Base-by-base conservation (phyloP, 164 flowering plant species). In the Piper betle region DNA sequence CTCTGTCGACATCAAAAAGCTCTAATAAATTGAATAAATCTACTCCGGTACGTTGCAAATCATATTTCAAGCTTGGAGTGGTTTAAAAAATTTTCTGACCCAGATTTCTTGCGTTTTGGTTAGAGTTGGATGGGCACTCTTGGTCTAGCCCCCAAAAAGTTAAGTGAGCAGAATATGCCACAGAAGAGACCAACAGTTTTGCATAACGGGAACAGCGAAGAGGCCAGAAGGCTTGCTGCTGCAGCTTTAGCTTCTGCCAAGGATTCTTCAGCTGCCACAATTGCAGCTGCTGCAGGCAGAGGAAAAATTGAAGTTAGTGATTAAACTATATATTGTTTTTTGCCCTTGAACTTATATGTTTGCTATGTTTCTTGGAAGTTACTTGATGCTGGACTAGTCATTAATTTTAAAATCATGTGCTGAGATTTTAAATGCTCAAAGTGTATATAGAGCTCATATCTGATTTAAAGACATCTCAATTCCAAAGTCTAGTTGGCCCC, bases 171-270 rank as follows among this genome's bases (percentile, higher is more conserved):
- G 46, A 66, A 64, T 20, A 33, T 53, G 19, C 66, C 59, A 41
- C 77, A 66, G 53, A 79, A 73, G 62, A 75, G 61, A 62, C 62
- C 76, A 38, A 59, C 43, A 63, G 55, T 39, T 57, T 2, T 37
- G 19, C 77, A 75, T 56, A 83, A 69, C 71, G 79, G 75, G 52
- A 61, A 78, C 20, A 77, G 68, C 68, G 95, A 86, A 6, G 94
- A 86, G 64, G 79, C 82, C 8, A 84, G 74, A 75, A 88, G 57
- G 69, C 71, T 93, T 71, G 96, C 98, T 66, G 96, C 96, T 65
- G 94, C 89, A 68, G 98, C 97, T 64, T 79, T 90, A 41, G 73
- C 83, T 52, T 87, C 88, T 20, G 96, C 79, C 19, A 88, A 72
- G 72, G 92, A 84, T 57, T 84, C 83, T 64, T 77, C 88, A 40